Percentiles rank a stretch among this genome's conserved stretches.
phyloP scores from a whole-genome alignment of 106 monocot genomes.

The Dendrobium huoshanense region DNA sequence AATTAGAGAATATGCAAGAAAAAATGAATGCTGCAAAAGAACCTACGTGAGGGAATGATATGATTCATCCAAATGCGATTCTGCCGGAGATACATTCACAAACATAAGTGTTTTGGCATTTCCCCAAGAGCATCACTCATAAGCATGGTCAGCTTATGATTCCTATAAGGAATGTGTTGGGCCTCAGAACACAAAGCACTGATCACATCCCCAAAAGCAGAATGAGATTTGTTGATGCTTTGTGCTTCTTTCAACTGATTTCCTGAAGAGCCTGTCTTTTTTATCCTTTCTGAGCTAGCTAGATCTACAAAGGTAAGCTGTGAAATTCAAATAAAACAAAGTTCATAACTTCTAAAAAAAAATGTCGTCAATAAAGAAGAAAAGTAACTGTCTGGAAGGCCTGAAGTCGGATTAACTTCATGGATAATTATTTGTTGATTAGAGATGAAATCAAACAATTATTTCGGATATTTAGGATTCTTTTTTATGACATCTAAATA shows the following conservation, averaged over 20 bases:
- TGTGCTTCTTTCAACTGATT: slow-evolving; percentile 94
- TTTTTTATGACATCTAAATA: no score
- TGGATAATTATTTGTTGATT: no score
- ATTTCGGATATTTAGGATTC: no score
- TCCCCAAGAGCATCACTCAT: slow-evolving; percentile 99
- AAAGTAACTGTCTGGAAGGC: no score
- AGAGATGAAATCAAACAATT: no score
- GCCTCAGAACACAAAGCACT: slow-evolving; percentile 85
- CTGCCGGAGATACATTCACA: slow-evolving; percentile 91
- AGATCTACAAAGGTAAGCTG: slow-evolving; percentile 99
- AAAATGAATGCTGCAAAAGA: neutral
- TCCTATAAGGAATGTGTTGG: slow-evolving; percentile 95
- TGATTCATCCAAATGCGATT: slow-evolving; percentile 89
- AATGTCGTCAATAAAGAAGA: no score
- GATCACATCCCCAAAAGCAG: slow-evolving; percentile 95
- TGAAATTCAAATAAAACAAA: slow-evolving; percentile 8
- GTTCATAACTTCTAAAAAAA: neutral
- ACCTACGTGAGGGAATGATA: slow-evolving; percentile 84
- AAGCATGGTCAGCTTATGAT: slow-evolving; percentile 96
- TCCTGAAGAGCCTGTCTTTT: slow-evolving; percentile 87
- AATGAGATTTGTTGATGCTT: slow-evolving; percentile 95
- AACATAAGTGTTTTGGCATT: slow-evolving; percentile 98
- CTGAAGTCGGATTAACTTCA: no score
- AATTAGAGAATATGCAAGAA: neutral
- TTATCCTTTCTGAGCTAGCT: slow-evolving; percentile 96